phyloP scores from a whole-genome alignment of 2,329 filamentous ascomycete species.

The Alternaria conjuncta region DNA sequence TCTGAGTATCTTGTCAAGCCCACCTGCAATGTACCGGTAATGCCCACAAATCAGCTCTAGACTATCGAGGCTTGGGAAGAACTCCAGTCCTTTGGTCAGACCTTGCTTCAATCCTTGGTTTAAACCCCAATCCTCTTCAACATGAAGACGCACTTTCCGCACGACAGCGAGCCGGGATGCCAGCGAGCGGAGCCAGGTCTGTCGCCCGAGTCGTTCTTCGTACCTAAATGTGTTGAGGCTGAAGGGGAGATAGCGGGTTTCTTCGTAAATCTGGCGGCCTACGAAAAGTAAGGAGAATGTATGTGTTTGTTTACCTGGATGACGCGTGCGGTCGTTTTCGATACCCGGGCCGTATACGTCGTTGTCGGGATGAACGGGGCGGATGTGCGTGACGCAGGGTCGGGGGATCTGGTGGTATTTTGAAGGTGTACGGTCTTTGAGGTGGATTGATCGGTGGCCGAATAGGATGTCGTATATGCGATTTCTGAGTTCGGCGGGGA shows the following conservation, averaged over 20 bases:
- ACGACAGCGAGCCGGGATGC: background rate
- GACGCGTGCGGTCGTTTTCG: background rate
- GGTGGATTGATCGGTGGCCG: background rate
- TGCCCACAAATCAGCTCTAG: background rate
- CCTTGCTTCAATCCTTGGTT: background rate
- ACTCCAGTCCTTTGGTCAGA: background rate
- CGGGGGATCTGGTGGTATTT: background rate
- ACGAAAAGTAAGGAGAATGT: background rate
- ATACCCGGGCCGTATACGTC: background rate
- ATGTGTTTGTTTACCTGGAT: background rate
- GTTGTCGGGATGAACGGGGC: background rate
- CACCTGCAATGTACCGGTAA: background rate
- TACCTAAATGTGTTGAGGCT: background rate
- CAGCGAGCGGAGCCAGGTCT: background rate
- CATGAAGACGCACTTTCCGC: background rate
- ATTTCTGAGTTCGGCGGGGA: background rate
- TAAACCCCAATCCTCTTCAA: background rate
- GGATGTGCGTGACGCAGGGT: background rate
- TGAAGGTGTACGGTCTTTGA: background rate
- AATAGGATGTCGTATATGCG: background rate
- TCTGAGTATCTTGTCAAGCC: background rate
- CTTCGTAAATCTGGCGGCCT: background rate
- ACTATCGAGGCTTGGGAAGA: background rate
- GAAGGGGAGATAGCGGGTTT: background rate
- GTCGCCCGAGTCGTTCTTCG: background rate